Conservation (phyloP, 1,284 basidiomycete species). For the Heterobasidion occidentale region DNA sequence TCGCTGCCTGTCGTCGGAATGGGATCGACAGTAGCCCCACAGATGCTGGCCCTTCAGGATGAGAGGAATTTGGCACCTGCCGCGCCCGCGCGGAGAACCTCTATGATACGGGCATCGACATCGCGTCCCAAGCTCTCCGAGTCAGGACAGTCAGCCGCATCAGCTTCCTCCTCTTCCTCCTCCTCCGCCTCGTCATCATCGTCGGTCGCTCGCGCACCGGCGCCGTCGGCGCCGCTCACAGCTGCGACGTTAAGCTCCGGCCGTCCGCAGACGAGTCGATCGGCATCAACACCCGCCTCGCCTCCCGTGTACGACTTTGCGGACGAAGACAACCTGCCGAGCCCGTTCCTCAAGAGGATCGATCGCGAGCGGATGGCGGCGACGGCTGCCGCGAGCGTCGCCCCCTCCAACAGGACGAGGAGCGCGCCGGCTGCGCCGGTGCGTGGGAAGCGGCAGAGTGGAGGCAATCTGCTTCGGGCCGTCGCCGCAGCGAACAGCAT, state of each 20-base stretch:
- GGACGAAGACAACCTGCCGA: constrained; percentile 80
- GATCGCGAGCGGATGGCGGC: constrained; percentile 28
- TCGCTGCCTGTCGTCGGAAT: neutral
- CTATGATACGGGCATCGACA: neutral
- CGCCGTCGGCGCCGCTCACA: neutral
- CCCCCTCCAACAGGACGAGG: neutral
- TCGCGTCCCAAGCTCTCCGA: neutral
- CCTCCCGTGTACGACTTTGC: constrained; percentile 52
- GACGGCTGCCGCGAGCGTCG: neutral
- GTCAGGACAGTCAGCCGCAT: neutral
- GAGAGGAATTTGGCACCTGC: neutral
- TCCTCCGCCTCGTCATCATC: neutral
- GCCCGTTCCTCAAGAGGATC: constrained; percentile 65
- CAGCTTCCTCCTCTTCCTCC: neutral
- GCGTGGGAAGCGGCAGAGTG: constrained; percentile 32
- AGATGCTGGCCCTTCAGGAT: neutral
- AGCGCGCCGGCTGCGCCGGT: neutral
- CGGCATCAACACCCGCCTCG: constrained; percentile 5
- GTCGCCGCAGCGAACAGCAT: constrained; percentile 59
- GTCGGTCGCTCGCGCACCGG: neutral
- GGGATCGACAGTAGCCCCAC: neutral
- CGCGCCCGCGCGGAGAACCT: neutral
- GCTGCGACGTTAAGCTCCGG: neutral
- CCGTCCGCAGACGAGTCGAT: neutral
- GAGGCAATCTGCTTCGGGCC: constrained; percentile 38